A percentile compares a stretch with the other conserved stretches of the same genome.
Conservation (phyloP, 2,329 filamentous ascomycete genomes). For the Alternaria hordeiaustralica region DNA sequence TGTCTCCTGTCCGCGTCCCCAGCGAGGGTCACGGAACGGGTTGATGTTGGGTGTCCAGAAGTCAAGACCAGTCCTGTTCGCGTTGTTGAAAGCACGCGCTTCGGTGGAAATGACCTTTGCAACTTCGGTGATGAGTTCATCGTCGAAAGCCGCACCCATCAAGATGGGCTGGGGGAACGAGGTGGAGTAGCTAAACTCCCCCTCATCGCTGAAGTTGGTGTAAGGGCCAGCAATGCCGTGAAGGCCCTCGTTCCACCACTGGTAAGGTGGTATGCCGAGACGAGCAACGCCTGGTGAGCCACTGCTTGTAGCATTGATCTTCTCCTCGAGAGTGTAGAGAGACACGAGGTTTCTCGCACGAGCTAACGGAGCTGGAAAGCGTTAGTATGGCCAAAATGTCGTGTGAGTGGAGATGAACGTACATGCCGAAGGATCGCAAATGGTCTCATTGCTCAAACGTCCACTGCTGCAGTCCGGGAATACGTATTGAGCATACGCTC, state of each 20-base stretch:
- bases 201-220: slow-evolving; percentile 61
- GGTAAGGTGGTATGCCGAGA: slow-evolving; percentile 65
- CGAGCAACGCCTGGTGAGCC: slow-evolving; percentile 53
- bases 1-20: slow-evolving; percentile 61
- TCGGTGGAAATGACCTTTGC: slow-evolving; percentile 66
- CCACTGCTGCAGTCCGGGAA: slow-evolving; percentile 62
- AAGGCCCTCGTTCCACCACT: slow-evolving; percentile 48
- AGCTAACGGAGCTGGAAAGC: slow-evolving; percentile 27
- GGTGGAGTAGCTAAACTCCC: slow-evolving; percentile 67
- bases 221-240: slow-evolving; percentile 60
- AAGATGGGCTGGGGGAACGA: slow-evolving; percentile 71
- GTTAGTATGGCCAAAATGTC: not conserved
- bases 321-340: slow-evolving; percentile 44
- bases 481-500: slow-evolving; percentile 21
- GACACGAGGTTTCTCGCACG: slow-evolving; percentile 33
- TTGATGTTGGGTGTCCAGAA: slow-evolving; percentile 74
- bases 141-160: slow-evolving; percentile 69
- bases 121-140: slow-evolving; percentile 65
- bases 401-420: not conserved
- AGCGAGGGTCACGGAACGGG: slow-evolving; percentile 67
- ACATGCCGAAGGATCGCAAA: slow-evolving; percentile 58
- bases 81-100: slow-evolving; percentile 70
- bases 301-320: slow-evolving; percentile 61
- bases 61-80: slow-evolving; percentile 59
- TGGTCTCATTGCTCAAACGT: slow-evolving; percentile 57